phyloP scores from a whole-genome alignment of 2,329 filamentous ascomycete genomes.

The Ustulina deusta region DNA sequence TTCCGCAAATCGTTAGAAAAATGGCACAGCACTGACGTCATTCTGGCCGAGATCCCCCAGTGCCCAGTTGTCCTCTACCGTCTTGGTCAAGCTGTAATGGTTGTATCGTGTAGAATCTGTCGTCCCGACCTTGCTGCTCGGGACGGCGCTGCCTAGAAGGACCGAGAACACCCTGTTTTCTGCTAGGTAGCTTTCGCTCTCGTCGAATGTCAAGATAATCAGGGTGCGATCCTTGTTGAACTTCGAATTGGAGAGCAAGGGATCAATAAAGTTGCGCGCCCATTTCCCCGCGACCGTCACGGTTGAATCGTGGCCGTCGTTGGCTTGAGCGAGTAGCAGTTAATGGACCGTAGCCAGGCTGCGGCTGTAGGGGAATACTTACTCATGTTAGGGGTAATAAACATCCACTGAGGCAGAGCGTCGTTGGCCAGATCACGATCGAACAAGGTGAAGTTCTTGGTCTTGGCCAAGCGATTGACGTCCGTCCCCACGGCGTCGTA shows the following conservation, averaged over 20 bases:
- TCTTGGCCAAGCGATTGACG: slow-evolving; percentile 48
- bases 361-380: slow-evolving; percentile 6
- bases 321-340: slow-evolving; percentile 36
- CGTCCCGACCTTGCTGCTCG: slow-evolving; percentile 43
- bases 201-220: slow-evolving; percentile 49
- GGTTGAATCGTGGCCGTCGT: slow-evolving; percentile 49
- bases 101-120: slow-evolving; percentile 44
- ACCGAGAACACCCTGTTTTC: slow-evolving; percentile 46
- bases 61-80: slow-evolving; percentile 48
- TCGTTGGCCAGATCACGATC: slow-evolving; percentile 45
- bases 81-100: slow-evolving; percentile 49
- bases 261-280: slow-evolving; percentile 47
- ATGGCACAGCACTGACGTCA: slow-evolving; percentile 35
- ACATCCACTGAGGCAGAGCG: slow-evolving; percentile 52
- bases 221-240: slow-evolving; percentile 55
- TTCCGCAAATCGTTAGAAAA: slow-evolving; percentile 21
- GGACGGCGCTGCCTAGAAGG: slow-evolving; percentile 45
- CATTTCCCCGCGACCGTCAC: slow-evolving; percentile 48
- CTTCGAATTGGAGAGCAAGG: slow-evolving; percentile 47
- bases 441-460: slow-evolving; percentile 51
- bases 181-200: slow-evolving; percentile 45
- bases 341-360: not conserved
- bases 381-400: slow-evolving; percentile 63
- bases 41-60: slow-evolving; percentile 46
- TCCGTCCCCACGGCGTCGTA: slow-evolving; percentile 49